Base-by-base conservation (phyloP, 225 moss, liverwort and hornwort genomes). In the Ulota crispa region DNA sequence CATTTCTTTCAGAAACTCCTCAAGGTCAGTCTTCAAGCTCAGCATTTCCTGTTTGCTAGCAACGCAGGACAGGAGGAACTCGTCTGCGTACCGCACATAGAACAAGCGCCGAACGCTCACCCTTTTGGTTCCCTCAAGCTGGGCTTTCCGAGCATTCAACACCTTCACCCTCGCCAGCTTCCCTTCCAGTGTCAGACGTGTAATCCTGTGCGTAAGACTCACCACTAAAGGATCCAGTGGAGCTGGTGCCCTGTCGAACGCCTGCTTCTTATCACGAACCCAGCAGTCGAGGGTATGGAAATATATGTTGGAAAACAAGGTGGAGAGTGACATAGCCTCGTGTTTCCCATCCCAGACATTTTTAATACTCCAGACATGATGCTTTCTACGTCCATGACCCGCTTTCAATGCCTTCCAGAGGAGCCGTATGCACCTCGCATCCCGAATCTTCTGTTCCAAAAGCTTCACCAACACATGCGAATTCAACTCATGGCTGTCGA, bases 371-470 rank as follows among this genome's bases (percentile, higher is more conserved):
- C 91, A 91, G 41, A 72, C 4, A 39, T 75, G 77, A 34, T 47
- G 78, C 64, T 83, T 85, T 79, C 73, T 66, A 0, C 52, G 68
- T 15, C 87, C 83, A 34, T 84, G 85, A 64, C 91, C 89, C 15
- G 85, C 89, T 55, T 83, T 89, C 31, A 91, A 70, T 59, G 89
- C 89, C 82, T 91, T 91, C 91, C 91, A 89, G 2, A 87, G 39
- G 27, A 91, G 80, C 27, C 89, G 85, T 21, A 89, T 76, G 62
- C 89, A 89, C 61, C 87, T 79, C 30, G 82, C 87, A 52, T 91
- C 91, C n/a, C 83, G 81, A 47, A 91, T 85, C 77, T 89, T 91
- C 45, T 73, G 60, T 26, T 85, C 83, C 73, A 91, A 69, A 47
- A 79, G 67, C 64, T 77, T 82, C 20, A 70, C 77, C 31, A 91